Conservation (phyloP, 768 basidiomycete genomes). For the Mycena galericulata region DNA sequence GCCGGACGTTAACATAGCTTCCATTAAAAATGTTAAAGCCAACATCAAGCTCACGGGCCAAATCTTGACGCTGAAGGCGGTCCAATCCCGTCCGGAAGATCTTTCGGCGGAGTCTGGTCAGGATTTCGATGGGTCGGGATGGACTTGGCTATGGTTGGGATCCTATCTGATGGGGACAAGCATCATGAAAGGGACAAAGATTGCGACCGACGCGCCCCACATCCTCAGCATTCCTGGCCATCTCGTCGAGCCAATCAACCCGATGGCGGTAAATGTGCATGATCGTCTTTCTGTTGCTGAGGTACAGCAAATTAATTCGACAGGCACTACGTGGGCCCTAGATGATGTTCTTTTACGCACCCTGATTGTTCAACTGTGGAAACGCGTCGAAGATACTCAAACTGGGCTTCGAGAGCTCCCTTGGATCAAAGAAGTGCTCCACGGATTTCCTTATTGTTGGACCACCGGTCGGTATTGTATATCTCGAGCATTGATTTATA, state of each 20-base stretch:
- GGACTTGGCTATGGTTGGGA: constrained; percentile 5
- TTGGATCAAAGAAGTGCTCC: neutral
- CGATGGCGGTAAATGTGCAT: neutral
- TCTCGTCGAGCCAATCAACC: constrained; percentile 1
- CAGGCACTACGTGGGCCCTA: constrained; percentile 6
- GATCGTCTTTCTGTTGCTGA: neutral
- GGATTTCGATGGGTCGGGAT: neutral
- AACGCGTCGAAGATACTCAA: neutral
- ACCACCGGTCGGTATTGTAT: neutral
- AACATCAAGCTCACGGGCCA: constrained; percentile 7
- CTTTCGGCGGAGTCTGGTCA: neutral
- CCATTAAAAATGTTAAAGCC: constrained; percentile 1
- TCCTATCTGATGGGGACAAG: neutral
- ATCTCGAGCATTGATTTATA: neutral
- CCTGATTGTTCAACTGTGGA: neutral
- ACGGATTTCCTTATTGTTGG: neutral
- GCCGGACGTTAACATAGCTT: neutral
- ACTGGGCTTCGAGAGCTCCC: neutral
- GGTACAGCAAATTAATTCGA: constrained; percentile 2
- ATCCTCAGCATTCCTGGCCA: neutral
- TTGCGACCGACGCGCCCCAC: neutral
- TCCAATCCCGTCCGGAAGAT: neutral
- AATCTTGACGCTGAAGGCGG: neutral
- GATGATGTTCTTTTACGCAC: neutral
- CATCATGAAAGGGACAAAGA: neutral